Percentiles rank a stretch among this genome's conserved stretches.
Evolutionary conservation across 495 filamentous ascomycete genomes (phyloP).

Genomic region (Penicillium mononematosum): DNA sequence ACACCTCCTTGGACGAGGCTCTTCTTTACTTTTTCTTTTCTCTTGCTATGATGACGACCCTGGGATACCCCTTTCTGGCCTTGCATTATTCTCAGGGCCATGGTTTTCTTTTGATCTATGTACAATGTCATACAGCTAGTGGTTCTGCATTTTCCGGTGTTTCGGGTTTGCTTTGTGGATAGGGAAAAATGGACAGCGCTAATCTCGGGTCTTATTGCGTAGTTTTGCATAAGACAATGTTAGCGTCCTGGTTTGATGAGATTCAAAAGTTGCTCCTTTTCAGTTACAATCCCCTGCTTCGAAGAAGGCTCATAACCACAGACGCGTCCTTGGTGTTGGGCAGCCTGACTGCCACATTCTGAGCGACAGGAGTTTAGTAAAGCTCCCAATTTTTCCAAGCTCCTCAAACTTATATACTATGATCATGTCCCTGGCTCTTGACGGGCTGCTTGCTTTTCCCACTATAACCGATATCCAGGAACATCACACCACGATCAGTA

Average conservation of each 20-base stretch:
- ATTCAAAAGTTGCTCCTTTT: background rate
- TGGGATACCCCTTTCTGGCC: constrained; percentile 10
- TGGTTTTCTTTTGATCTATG: constrained; percentile 5
- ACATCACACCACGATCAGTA: constrained; percentile 48
- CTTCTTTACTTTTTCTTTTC: background rate
- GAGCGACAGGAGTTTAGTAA: background rate
- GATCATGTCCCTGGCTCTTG: background rate
- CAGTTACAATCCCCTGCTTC: background rate
- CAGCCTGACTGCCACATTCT: background rate
- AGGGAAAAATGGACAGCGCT: background rate
- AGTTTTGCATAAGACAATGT: background rate
- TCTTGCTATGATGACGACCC: constrained; percentile 8
- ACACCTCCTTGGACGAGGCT: background rate
- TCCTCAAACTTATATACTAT: background rate
- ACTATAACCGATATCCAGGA: constrained; percentile 36
- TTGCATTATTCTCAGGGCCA: constrained; percentile 8
- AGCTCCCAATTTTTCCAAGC: background rate
- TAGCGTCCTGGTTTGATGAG: background rate
- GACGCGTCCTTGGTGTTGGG: background rate
- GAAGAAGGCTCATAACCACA: background rate
- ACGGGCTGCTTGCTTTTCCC: constrained; percentile 8
- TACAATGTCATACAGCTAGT: constrained; percentile 11
- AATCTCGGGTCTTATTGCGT: background rate
- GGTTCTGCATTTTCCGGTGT: constrained; percentile 14
- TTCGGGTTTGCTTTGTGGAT: constrained; percentile 1